Evolutionary conservation across 75 land plant genomes (phyloP).

Genomic region (Sequoiadendron giganteum): DNA sequence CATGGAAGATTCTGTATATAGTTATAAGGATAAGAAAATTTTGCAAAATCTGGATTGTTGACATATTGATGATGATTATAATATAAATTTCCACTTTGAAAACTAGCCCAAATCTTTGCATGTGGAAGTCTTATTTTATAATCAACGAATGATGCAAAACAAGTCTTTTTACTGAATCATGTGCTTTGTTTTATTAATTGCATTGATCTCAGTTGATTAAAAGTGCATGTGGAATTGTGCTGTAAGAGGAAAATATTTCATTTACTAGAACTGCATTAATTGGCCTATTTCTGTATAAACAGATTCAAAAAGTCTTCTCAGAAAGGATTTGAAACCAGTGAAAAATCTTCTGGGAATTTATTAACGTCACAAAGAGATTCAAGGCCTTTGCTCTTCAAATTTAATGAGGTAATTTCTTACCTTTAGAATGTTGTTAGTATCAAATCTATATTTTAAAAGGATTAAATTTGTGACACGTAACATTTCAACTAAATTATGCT

Average conservation of each 20-base stretch:
- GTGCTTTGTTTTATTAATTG: not conserved
- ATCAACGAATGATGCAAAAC: not conserved
- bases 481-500: not conserved
- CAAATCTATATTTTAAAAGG: not conserved
- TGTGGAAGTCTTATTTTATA: not conserved
- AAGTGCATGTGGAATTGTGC: not conserved
- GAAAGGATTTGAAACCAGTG: slow-evolving; percentile 19
- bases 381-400: slow-evolving; percentile 56
- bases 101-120: not conserved
- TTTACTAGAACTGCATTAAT: not conserved
- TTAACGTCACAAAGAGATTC: slow-evolving; percentile 54
- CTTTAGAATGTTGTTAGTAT: not conserved
- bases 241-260: not conserved
- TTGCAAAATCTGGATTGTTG: not conserved
- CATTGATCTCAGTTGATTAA: not conserved
- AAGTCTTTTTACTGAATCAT: not conserved
- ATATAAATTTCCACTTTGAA: not conserved
- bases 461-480: not conserved
- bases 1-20: not conserved
- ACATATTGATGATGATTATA: not conserved
- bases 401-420: slow-evolving; percentile 35
- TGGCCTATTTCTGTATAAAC: slow-evolving; percentile 1
- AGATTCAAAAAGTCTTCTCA: slow-evolving; percentile 62
- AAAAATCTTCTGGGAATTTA: slow-evolving; percentile 4
- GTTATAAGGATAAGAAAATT: not conserved